Evolutionary conservation across 345 rosid genomes (phyloP).

Genomic region (Camelina hispida): DNA sequence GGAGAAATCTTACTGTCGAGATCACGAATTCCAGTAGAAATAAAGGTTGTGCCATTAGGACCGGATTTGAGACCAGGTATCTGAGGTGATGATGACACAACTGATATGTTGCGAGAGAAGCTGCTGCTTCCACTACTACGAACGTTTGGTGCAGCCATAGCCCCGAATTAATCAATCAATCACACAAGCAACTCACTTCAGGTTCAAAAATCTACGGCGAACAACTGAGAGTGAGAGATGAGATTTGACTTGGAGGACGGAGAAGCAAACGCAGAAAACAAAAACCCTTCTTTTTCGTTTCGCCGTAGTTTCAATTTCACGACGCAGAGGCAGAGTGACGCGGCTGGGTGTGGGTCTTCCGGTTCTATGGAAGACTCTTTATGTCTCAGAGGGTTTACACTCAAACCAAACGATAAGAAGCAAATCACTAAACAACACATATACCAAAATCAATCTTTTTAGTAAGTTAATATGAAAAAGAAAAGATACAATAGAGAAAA

Average conservation of each 20-base stretch:
- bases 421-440: neutral
- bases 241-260: neutral
- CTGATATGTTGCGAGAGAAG: constrained; percentile 72
- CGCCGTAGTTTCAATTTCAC: neutral
- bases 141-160: constrained; percentile 69
- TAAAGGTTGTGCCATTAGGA: constrained; percentile 75
- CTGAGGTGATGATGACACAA: constrained; percentile 50
- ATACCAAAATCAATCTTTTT: too few relatives aligned
- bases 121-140: constrained; percentile 65
- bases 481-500: neutral
- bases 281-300: neutral
- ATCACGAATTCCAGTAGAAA: constrained; percentile 84
- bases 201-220: constrained; percentile 26
- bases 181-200: constrained; percentile 9
- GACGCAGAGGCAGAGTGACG: constrained; percentile 7
- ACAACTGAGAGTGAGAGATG: constrained; percentile 10
- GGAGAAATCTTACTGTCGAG: constrained; percentile 71
- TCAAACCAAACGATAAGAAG: neutral
- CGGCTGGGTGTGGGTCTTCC: constrained; percentile 1
- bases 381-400: neutral
- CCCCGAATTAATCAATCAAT: constrained; percentile 11
- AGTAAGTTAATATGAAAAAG: neutral
- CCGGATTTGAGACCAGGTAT: constrained; percentile 79
- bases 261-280: neutral
- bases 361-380: constrained; percentile 5